Conservation (phyloP, 306 rosid genomes). For the Trichosanthes cucumerina region DNA sequence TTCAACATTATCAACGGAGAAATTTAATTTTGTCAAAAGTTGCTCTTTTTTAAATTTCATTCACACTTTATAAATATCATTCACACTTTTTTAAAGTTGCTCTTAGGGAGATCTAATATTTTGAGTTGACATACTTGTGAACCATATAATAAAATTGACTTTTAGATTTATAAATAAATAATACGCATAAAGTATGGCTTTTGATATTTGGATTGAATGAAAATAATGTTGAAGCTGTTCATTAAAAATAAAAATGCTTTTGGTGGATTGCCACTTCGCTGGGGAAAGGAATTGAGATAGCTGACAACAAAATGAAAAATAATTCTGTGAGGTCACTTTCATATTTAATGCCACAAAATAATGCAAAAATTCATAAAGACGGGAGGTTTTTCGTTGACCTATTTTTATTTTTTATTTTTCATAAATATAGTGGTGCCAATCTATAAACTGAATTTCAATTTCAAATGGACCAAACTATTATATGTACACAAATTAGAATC, state of each 20-base stretch:
- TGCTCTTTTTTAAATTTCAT: background rate
- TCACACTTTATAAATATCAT: too few relatives aligned
- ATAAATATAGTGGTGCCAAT: background rate
- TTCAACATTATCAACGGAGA: too few relatives aligned
- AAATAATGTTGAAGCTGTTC: background rate
- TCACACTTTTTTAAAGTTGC: too few relatives aligned
- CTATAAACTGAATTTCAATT: too few relatives aligned
- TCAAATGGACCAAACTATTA: too few relatives aligned
- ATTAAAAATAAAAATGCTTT: too few relatives aligned
- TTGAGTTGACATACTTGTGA: background rate
- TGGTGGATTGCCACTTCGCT: background rate
- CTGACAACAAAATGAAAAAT: background rate
- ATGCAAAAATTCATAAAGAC: background rate
- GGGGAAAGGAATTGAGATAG: background rate
- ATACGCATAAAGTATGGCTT: background rate
- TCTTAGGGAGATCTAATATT: background rate
- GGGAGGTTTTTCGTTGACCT: too few relatives aligned
- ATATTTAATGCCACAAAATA: background rate
- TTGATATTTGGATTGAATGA: background rate
- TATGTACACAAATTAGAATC: too few relatives aligned
- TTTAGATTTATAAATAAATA: background rate
- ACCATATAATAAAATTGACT: background rate
- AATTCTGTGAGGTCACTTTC: background rate
- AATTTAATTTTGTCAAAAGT: background rate
- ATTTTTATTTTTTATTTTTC: too few relatives aligned